Evolutionary conservation across 768 basidiomycete genomes (phyloP).

Genomic region (Strobilomyces dryophilus): DNA sequence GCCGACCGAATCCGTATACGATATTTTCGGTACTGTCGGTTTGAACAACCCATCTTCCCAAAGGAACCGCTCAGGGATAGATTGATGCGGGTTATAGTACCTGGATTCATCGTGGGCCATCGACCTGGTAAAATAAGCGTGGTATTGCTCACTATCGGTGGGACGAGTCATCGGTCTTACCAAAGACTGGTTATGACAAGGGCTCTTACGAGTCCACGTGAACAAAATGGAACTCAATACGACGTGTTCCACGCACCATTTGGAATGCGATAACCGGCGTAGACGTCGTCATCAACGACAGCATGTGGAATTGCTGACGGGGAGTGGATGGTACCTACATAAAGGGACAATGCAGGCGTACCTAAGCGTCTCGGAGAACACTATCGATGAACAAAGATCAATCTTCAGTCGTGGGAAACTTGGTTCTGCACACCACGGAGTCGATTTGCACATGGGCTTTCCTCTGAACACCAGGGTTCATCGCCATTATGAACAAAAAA

Average conservation of each 20-base stretch:
- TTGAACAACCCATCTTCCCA: slow-evolving; percentile 21
- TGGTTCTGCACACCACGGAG: slow-evolving; percentile 9
- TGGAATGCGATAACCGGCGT: slow-evolving; percentile 50
- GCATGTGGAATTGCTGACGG: slow-evolving; percentile 28
- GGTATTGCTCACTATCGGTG: background rate
- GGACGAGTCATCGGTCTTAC: slow-evolving; percentile 1
- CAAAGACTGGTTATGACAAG: slow-evolving; percentile 18
- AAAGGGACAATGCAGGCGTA: slow-evolving; percentile 13
- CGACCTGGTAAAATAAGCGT: slow-evolving; percentile 10
- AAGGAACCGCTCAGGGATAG: slow-evolving; percentile 40
- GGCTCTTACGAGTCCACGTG: slow-evolving; percentile 10
- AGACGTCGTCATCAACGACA: slow-evolving; percentile 39
- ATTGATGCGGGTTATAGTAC: slow-evolving; percentile 36
- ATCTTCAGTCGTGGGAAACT: slow-evolving; percentile 14
- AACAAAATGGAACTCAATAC: background rate
- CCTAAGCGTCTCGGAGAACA: background rate
- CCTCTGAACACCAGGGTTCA: slow-evolving; percentile 12
- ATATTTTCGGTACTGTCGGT: slow-evolving; percentile 6
- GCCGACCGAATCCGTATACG: slow-evolving; percentile 27
- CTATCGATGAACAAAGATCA: slow-evolving; percentile 1
- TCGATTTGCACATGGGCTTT: slow-evolving; percentile 24
- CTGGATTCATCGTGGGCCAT: slow-evolving; percentile 26
- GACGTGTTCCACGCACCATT: slow-evolving; percentile 19
- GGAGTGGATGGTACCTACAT: slow-evolving; percentile 4
- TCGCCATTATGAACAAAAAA: slow-evolving; percentile 20